Percentiles rank a stretch among this genome's conserved stretches.
Conservation (phyloP, 2,329 filamentous ascomycete genomes). For the Penicillium frequentans region DNA sequence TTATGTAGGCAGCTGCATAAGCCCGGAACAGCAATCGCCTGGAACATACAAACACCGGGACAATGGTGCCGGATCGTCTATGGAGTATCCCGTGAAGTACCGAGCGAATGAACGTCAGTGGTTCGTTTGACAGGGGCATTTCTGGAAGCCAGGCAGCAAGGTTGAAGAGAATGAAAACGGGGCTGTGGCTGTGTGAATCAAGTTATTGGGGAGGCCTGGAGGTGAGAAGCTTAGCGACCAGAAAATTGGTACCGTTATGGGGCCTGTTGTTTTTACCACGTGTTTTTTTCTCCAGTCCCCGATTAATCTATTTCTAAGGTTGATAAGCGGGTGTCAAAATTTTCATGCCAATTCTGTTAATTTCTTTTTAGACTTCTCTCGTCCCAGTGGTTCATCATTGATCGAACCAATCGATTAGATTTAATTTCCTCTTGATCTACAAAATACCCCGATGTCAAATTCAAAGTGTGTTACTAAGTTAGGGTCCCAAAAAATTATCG, state of each 20-base stretch:
- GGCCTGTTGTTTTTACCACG: not conserved
- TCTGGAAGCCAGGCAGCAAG: constrained; percentile 19
- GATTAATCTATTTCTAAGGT: no score
- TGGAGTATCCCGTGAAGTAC: constrained; percentile 8
- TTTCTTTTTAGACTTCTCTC: not conserved
- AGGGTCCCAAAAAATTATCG: not conserved
- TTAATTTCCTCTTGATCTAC: no score
- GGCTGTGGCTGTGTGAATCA: constrained; percentile 17
- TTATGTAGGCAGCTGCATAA: not conserved
- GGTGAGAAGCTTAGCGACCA: not conserved
- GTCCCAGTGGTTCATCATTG: not conserved
- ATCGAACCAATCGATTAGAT: not conserved
- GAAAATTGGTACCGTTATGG: not conserved
- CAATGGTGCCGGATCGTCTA: constrained; percentile 7
- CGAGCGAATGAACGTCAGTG: constrained; percentile 12
- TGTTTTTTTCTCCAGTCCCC: not conserved
- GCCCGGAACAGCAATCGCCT: not conserved
- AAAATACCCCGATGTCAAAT: not conserved
- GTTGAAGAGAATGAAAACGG: constrained; percentile 4
- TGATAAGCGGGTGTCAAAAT: not conserved
- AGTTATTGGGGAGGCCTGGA: not conserved
- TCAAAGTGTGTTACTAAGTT: not conserved
- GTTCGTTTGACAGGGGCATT: not conserved
- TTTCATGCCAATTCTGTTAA: not conserved
- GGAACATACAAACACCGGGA: not conserved